A percentile compares a stretch with the other conserved stretches of the same genome.
Evolutionary conservation across 2,329 filamentous ascomycete species (phyloP).

Genomic region (Fusarium praegraminearum): DNA sequence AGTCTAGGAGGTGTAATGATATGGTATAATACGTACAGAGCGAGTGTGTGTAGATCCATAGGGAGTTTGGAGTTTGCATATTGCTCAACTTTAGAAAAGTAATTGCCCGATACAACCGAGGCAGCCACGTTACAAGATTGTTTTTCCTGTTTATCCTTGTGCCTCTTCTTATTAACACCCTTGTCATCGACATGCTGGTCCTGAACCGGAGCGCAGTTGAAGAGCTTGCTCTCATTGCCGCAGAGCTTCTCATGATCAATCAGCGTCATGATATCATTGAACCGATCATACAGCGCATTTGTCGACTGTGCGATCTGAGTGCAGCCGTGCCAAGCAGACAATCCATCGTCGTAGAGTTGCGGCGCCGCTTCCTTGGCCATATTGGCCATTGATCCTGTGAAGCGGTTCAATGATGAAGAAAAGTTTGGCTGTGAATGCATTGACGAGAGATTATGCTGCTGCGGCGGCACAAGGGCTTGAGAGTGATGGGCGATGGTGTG

Average conservation of each 20-base stretch:
- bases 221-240: constrained; percentile 68
- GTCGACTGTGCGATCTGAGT: constrained; percentile 60
- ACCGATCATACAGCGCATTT: constrained; percentile 67
- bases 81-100: constrained; percentile 81
- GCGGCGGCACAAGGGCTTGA: constrained; percentile 11
- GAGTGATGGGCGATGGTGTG: constrained; percentile 1
- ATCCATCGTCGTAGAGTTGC: constrained; percentile 58
- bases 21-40: constrained; percentile 66
- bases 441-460: constrained; percentile 1
- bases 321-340: constrained; percentile 57
- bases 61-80: constrained; percentile 84
- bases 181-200: constrained; percentile 13
- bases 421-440: constrained; percentile 27
- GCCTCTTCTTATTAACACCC: constrained; percentile 30
- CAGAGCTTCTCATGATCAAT: constrained; percentile 73
- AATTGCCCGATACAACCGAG: constrained; percentile 60
- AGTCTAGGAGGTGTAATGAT: background rate
- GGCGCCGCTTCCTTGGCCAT: constrained; percentile 57
- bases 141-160: constrained; percentile 32
- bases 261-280: constrained; percentile 76
- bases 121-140: constrained; percentile 34
- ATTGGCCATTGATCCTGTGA: constrained; percentile 58
- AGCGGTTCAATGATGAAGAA: constrained; percentile 48
- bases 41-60: constrained; percentile 73
- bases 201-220: constrained; percentile 49